Percentiles rank a stretch among this genome's conserved stretches.
Conservation (phyloP, 208 protist species). For the Blechomonas ayalai region DNA sequence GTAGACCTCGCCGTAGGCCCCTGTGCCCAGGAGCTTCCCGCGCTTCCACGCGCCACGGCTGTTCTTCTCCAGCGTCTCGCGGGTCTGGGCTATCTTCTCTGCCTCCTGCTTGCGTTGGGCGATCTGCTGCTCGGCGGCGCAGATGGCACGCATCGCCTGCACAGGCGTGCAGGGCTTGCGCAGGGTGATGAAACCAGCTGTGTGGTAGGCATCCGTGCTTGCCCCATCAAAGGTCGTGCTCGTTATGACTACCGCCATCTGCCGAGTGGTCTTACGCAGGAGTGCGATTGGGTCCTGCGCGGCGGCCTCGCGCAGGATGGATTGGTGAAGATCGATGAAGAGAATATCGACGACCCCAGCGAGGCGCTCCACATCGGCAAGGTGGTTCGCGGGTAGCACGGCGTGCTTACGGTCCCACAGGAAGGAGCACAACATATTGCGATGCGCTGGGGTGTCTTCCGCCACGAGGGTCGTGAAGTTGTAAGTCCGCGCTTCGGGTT, state of each 20-base stretch:
- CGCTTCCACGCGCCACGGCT: conserved; percentile 74
- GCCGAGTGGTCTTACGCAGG: conserved; percentile 65
- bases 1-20: conserved; percentile 81
- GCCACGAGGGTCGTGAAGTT: conserved; percentile 82
- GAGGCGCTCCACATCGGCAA: conserved; percentile 66
- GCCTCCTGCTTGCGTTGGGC: conserved; percentile 60
- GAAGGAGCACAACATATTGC: conserved; percentile 83
- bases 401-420: conserved; percentile 86
- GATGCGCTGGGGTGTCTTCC: conserved; percentile 73
- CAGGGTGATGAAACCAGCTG: conserved; percentile 76
- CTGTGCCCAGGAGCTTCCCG: conserved; percentile 75
- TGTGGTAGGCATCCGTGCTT: conserved; percentile 54
- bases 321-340: conserved; percentile 81
- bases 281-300: conserved; percentile 50
- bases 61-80: conserved; percentile 75
- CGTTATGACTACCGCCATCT: conserved; percentile 81
- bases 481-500: conserved; percentile 15
- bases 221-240: conserved; percentile 43
- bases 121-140: conserved; percentile 72
- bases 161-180: conserved; percentile 80
- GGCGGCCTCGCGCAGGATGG: conserved; percentile 31
- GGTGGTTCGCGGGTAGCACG: conserved; percentile 65
- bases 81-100: conserved; percentile 60
- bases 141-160: conserved; percentile 64
- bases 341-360: conserved; percentile 76